phyloP scores from a whole-genome alignment of 1,284 basidiomycete genomes.

The Polyporus tsugae region DNA sequence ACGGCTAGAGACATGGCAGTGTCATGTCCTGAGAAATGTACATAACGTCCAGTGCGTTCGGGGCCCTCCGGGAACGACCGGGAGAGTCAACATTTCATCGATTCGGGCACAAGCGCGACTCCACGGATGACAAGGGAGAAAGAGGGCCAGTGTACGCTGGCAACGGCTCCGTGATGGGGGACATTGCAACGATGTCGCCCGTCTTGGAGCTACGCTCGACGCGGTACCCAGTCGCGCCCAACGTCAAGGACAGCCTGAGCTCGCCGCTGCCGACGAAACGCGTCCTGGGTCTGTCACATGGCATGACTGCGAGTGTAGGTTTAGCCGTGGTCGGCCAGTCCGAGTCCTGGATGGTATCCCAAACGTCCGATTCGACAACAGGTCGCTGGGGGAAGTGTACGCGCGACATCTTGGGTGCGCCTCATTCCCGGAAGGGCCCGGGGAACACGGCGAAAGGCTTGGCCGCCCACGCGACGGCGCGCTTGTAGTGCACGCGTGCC shows the following conservation, averaged over 20 bases:
- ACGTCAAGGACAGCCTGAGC: not conserved
- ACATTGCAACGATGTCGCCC: not conserved
- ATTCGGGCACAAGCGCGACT: too few species aligned
- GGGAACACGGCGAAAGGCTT: not conserved
- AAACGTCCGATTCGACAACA: not conserved
- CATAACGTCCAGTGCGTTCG: too few species aligned
- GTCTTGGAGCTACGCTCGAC: not conserved
- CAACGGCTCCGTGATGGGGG: not conserved
- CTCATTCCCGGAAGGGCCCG: not conserved
- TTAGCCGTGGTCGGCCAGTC: not conserved
- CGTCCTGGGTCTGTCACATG: not conserved
- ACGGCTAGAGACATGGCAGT: too few species aligned
- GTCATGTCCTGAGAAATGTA: too few species aligned
- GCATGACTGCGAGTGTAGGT: not conserved
- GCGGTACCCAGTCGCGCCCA: not conserved
- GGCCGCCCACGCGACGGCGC: not conserved
- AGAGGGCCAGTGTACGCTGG: slow-evolving; percentile 1
- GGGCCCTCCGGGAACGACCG: too few species aligned
- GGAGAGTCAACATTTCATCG: too few species aligned
- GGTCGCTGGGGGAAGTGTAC: not conserved
- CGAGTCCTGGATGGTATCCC: not conserved
- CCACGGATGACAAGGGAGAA: too few species aligned
- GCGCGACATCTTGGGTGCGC: not conserved
- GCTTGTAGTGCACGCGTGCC: slow-evolving; percentile 31
- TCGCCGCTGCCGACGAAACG: not conserved